Base-by-base conservation (phyloP, 805 yeast genomes). In the Monosporozyma servazzii region DNA sequence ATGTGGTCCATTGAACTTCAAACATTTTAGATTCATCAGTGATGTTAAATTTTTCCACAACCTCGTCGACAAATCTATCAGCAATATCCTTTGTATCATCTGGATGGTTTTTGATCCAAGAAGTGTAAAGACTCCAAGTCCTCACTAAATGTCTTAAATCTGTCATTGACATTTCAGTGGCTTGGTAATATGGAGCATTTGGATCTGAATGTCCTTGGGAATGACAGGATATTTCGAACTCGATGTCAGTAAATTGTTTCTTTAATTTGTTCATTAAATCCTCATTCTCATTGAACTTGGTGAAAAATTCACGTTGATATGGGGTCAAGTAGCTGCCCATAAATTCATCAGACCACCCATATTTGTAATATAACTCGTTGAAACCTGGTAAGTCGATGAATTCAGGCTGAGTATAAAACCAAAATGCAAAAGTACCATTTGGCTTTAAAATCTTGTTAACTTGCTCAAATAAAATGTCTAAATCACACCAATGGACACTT, bases 401-500 rank as follows among this genome's bases (percentile, higher is more conserved):
- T 3, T 77, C 71, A 1, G 87, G 87, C 58, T 86, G 90, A 51
- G 78, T 78, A 61, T 86, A 87, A 18, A 83, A 81, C 82, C 88
- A 86, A 62, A 76, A 81, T 0, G 86, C 82, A 49, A 86, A 65
- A 2, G 88, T 82, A 4, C 88, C 90, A 23, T 74, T 72, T 1
- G 77, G 73, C 55, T 73, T 76, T 51, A 85, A 69, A 8, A 78
- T 69, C 15, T 77, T 63, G 18, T 70, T 67, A 6, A 79, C 75
- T 55, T 79, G 80, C 11, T 66, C 58, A 59, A 80, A 80, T 59
- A 79, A 80, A 36, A 58, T 57, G 0, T 68, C 73, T 53, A 77
- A 79, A 51, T 81, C 72, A 47, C 84, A 75, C 91, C 93, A 86
- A 64, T 86, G 95, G n/a, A 78, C 76, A 44, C 86, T 80, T 62